These are phyloP conservation scores for Jimgerdemannia lactiflua DNA, from an alignment of 192 early-diverging fungal genomes.

Conservation along the genomic window DNA sequence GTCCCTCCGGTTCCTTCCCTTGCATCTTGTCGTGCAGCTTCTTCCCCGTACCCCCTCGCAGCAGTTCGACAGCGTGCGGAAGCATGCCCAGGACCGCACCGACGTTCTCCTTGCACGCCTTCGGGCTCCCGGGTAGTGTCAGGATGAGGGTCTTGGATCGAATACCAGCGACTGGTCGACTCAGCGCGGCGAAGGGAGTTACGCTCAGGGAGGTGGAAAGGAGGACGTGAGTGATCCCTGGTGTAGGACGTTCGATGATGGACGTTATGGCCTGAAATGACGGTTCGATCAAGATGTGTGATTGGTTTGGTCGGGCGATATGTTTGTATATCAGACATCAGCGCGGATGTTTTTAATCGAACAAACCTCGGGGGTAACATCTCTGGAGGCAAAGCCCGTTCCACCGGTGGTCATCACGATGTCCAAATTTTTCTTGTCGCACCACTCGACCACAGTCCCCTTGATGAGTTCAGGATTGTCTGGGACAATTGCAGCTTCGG, in stretches of 20 bases:
- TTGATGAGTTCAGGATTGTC: constrained; percentile 58
- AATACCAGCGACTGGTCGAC: constrained; percentile 71
- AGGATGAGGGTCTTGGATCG: constrained; percentile 62
- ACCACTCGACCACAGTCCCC: constrained; percentile 46
- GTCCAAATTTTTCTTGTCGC: constrained; percentile 43
- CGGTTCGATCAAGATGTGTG: too few species aligned
- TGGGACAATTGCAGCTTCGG: constrained; percentile 33
- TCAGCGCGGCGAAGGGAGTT: constrained; percentile 90
- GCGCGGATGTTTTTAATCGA: neutral
- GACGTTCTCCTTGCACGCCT: constrained; percentile 84
- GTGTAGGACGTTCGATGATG: constrained; percentile 67
- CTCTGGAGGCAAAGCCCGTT: constrained; percentile 86
- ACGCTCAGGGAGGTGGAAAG: constrained; percentile 69
- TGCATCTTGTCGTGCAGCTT: constrained; percentile 52
- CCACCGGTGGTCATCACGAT: constrained; percentile 87
- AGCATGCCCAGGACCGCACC: constrained; percentile 68
- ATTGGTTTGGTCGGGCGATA: too few species aligned
- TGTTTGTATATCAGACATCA: neutral
- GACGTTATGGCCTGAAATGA: constrained; percentile 52
- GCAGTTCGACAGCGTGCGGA: constrained; percentile 80
- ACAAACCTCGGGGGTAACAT: constrained; percentile 83
- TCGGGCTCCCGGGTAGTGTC: constrained; percentile 88
- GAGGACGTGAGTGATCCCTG: constrained; percentile 80
- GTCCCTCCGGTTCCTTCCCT: constrained; percentile 21
- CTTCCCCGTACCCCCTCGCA: constrained; percentile 55